Evolutionary conservation across 2,329 filamentous ascomycete species (phyloP).

Genomic region (Chaetomium olivaceum): DNA sequence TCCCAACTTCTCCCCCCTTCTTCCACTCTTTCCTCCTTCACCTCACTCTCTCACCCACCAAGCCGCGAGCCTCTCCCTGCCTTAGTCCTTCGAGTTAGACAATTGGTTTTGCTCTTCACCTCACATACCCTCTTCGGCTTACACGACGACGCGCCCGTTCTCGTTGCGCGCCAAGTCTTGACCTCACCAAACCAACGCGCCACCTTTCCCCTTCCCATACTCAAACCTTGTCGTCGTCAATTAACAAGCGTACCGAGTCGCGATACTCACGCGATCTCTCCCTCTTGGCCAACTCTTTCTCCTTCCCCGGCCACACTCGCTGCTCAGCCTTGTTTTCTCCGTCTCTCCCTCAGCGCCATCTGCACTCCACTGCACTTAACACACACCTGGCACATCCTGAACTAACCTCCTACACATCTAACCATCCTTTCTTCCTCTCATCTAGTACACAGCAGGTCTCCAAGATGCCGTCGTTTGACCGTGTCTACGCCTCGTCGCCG

Average conservation of each 20-base stretch:
- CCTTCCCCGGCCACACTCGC: constrained; percentile 26
- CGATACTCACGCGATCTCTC: constrained; percentile 18
- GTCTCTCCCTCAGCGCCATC: constrained; percentile 3
- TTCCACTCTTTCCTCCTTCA: constrained; percentile 33
- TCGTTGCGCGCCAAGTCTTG: constrained; percentile 20
- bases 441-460: constrained; percentile 35
- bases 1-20: constrained; percentile 24
- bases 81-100: not conserved
- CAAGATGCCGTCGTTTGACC: constrained; percentile 49
- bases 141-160: constrained; percentile 15
- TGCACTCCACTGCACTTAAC: constrained; percentile 16
- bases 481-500: constrained; percentile 47
- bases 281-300: constrained; percentile 31
- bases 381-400: constrained; percentile 25
- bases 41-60: constrained; percentile 13
- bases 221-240: constrained; percentile 12
- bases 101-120: constrained; percentile 1
- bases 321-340: constrained; percentile 7
- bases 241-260: not conserved
- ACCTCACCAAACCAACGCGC: constrained; percentile 8
- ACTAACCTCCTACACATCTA: constrained; percentile 33
- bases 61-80: not conserved
- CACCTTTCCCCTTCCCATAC: not conserved
- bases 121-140: constrained; percentile 14
- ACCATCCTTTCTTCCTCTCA: constrained; percentile 33